Evolutionary conservation across 352 stramenopile species (phyloP).

Genomic region (Globisporangium orthogonon): DNA sequence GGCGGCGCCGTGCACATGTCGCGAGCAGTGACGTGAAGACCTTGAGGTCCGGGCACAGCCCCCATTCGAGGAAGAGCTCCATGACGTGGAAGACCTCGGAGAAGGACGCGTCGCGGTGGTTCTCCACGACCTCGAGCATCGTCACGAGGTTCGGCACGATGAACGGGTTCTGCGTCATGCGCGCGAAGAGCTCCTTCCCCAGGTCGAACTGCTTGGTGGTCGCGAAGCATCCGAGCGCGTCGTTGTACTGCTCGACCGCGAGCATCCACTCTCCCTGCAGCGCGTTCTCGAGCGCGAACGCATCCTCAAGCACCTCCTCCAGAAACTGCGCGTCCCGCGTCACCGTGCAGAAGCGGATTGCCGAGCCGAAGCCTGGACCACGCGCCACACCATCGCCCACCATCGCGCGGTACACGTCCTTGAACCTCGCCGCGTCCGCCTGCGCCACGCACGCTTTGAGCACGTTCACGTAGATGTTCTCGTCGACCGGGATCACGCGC

Average conservation of each 20-base stretch:
- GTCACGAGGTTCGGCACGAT: conserved; percentile 59
- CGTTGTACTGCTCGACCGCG: conserved; percentile 68
- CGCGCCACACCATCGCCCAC: conserved; percentile 33
- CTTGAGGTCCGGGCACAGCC: conserved; percentile 49
- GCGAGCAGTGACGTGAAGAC: conserved; percentile 74
- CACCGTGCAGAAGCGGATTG: conserved; percentile 57
- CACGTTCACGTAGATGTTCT: conserved; percentile 79
- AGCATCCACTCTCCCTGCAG: conserved; percentile 44
- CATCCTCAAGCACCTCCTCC: conserved; percentile 52
- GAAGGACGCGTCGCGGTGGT: conserved; percentile 48
- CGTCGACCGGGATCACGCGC: conserved; percentile 27
- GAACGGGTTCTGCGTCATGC: conserved; percentile 49
- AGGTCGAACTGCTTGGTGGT: conserved; percentile 34
- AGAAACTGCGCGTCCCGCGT: conserved; percentile 43
- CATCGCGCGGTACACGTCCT: conserved; percentile 54
- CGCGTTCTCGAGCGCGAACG: conserved; percentile 37
- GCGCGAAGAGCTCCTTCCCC: conserved; percentile 56
- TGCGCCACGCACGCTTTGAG: conserved; percentile 43
- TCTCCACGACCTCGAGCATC: conserved; percentile 77
- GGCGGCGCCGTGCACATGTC: conserved; percentile 50
- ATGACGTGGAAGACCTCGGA: conserved; percentile 63
- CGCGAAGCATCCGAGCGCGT: conserved; percentile 64
- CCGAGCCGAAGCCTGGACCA: conserved; percentile 56
- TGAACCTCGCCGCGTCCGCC: conserved; percentile 34
- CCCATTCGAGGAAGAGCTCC: conserved; percentile 58